Percentiles rank a stretch among this genome's conserved stretches.
These are phyloP conservation scores for Lyophyllum shimeji DNA, from an alignment of 768 basidiomycete genomes.

Conservation along the genomic window DNA sequence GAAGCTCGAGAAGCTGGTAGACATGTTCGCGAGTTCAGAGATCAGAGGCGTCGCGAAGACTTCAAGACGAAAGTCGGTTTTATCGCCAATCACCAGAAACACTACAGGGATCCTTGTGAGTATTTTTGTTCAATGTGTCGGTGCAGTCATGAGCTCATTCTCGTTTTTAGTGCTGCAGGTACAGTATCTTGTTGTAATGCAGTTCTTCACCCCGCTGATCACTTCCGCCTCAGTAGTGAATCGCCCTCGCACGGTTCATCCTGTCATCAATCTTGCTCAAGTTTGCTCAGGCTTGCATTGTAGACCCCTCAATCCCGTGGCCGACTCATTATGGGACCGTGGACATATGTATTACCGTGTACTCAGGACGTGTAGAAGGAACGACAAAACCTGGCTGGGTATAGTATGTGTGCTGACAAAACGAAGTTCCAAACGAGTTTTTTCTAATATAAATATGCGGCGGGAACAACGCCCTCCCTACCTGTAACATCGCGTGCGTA, in stretches of 20 bases:
- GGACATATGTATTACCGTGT: background rate
- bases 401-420: slow-evolving; percentile 31
- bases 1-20: slow-evolving; percentile 92
- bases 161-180: slow-evolving; percentile 20
- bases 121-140: slow-evolving; percentile 14
- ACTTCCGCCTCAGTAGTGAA: slow-evolving; percentile 4
- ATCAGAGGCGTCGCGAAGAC: slow-evolving; percentile 73
- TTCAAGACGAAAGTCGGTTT: slow-evolving; percentile 85
- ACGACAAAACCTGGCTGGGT: slow-evolving; percentile 17
- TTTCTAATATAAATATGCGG: slow-evolving; percentile 83
- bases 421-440: slow-evolving; percentile 33
- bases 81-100: slow-evolving; percentile 85
- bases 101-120: slow-evolving; percentile 76
- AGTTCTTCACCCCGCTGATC: background rate
- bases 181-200: background rate
- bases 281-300: background rate
- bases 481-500: slow-evolving; percentile 84
- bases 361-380: background rate
- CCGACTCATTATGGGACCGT: background rate
- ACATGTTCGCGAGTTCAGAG: slow-evolving; percentile 81
- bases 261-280: background rate
- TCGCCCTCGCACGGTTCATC: background rate
- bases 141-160: background rate
- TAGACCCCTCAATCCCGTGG: background rate
- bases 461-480: slow-evolving; percentile 87